A percentile compares a stretch with the other conserved stretches of the same genome.
These are phyloP conservation scores for Herpomyces periplanetae DNA, from an alignment of 2,329 filamentous ascomycete species.

Conservation along the genomic window DNA sequence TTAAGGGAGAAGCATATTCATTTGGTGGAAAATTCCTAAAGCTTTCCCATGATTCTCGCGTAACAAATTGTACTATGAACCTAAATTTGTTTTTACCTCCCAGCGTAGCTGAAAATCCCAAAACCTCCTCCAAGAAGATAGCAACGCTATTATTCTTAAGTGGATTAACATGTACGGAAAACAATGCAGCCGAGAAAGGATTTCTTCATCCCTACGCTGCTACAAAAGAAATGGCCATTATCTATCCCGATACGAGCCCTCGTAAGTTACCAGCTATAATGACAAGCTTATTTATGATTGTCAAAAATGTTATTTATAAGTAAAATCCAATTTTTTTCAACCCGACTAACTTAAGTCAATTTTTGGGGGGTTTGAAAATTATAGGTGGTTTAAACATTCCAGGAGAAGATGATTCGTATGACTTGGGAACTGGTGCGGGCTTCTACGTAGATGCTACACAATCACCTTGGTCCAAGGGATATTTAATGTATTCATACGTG, in stretches of 20 bases:
- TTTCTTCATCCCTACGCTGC: constrained; percentile 63
- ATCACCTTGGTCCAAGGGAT: constrained; percentile 31
- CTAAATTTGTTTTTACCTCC: constrained; percentile 72
- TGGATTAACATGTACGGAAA: constrained; percentile 69
- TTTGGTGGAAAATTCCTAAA: constrained; percentile 87
- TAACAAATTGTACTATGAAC: constrained; percentile 54
- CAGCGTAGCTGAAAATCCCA: constrained; percentile 13
- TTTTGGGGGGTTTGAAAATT: constrained; percentile 1
- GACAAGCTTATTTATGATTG: not conserved
- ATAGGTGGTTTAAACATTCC: constrained; percentile 30
- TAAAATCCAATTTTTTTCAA: no score
- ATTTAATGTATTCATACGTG: constrained; percentile 84
- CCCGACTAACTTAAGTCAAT: no score
- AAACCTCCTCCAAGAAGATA: constrained; percentile 22
- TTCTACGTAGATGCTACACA: constrained; percentile 72
- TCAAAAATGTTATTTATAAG: no score
- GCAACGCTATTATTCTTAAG: constrained; percentile 76
- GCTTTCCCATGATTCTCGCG: constrained; percentile 41
- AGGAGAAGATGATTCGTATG: constrained; percentile 54
- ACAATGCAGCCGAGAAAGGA: constrained; percentile 34
- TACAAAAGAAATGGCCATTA: constrained; percentile 45
- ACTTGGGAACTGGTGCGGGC: constrained; percentile 64
- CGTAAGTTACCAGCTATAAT: constrained; percentile 12
- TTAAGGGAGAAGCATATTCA: no score
- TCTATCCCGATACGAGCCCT: constrained; percentile 82